Evolutionary conservation across 202 grass and related monocot species (phyloP), one percentile per base, ranked within the genome.

Genomic region (Bolboschoenoplectus hybrid): DNA sequence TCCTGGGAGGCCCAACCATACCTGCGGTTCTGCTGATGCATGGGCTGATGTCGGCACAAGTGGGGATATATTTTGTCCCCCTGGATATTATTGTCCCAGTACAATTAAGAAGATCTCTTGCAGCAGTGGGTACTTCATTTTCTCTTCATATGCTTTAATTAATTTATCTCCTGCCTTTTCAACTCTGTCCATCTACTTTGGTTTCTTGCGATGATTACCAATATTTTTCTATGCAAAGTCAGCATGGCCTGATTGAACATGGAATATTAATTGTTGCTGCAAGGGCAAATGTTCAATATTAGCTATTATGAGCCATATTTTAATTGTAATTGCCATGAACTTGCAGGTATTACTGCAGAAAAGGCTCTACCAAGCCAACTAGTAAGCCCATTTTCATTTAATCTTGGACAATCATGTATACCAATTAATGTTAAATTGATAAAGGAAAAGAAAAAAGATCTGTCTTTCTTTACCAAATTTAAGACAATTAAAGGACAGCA

Each of bases 61-160:
- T 0, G 89, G 87, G n/a, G 91, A 93, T 47, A 80, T 97, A 9
- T 97, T 97, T 80, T 97, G 94, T 46, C 94, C 91, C 17, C 62
- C 92, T 8, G 94, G 94, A 64, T 97, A 91, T 85, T 94, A 94
- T 82, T 97, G 94, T 80, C 92, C 94, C 65, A 97, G 92, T 90
- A 91, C 86, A 41, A 91, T 90, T 75, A 70, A 87, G 74, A 97
- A 93, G 87, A 72, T 94, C 47, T 84, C 89, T 91, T 97, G 94
- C 85, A 89, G 94, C 89, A 94, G 90, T 94, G 94, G 94, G 92
- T 97, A 97, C 93, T 94, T 85, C 88, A 86, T 85, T 90, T 82
- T 86, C 26, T 26, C 47, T 78, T 78, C 38, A 78, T 77, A 56
- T 72, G 19, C 10, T 36, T 41, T n/a, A 5, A 61, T 67, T 40